Percentiles rank a stretch among this genome's conserved stretches.
These are phyloP conservation scores for Phellopilus nigrolimitatus DNA, from an alignment of 1,284 basidiomycete genomes.

Conservation along the genomic window DNA sequence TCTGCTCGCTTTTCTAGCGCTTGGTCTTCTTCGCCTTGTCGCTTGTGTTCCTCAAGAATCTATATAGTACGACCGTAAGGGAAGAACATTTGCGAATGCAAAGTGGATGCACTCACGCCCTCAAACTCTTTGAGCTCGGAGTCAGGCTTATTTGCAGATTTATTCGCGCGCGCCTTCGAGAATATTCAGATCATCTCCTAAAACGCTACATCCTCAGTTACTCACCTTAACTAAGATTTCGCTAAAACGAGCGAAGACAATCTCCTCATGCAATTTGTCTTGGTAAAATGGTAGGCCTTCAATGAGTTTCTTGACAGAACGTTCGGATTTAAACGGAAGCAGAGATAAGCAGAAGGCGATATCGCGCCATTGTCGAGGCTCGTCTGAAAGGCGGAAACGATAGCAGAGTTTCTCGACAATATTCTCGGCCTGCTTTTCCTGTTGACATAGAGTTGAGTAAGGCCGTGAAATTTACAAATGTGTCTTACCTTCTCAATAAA, in stretches of 20 bases:
- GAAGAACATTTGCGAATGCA: constrained; percentile 8
- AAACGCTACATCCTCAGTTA: constrained; percentile 4
- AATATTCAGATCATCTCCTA: constrained; percentile 4
- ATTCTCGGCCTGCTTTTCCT: constrained; percentile 95
- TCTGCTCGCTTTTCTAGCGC: constrained; percentile 82
- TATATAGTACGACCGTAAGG: constrained; percentile 33
- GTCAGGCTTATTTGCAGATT: constrained; percentile 86
- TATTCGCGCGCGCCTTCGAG: constrained; percentile 71
- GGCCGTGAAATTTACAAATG: not conserved
- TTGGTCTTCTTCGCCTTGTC: constrained; percentile 88
- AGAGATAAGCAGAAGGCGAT: constrained; percentile 94
- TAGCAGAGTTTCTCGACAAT: constrained; percentile 96
- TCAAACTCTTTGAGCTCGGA: constrained; percentile 89
- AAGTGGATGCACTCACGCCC: constrained; percentile 40
- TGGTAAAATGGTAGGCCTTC: constrained; percentile 90
- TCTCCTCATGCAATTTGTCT: constrained; percentile 90
- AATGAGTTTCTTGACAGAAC: constrained; percentile 93
- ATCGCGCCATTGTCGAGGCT: constrained; percentile 94
- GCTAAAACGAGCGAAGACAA: constrained; percentile 79
- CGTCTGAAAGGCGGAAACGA: constrained; percentile 84
- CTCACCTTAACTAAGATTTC: constrained; percentile 81
- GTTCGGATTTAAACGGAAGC: constrained; percentile 94
- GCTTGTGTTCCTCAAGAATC: constrained; percentile 80
- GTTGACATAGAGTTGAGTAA: constrained; percentile 10
- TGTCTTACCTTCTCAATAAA: constrained; percentile 90